phyloP scores from a whole-genome alignment of 305 asterid species.

The Petunia hybrid region DNA sequence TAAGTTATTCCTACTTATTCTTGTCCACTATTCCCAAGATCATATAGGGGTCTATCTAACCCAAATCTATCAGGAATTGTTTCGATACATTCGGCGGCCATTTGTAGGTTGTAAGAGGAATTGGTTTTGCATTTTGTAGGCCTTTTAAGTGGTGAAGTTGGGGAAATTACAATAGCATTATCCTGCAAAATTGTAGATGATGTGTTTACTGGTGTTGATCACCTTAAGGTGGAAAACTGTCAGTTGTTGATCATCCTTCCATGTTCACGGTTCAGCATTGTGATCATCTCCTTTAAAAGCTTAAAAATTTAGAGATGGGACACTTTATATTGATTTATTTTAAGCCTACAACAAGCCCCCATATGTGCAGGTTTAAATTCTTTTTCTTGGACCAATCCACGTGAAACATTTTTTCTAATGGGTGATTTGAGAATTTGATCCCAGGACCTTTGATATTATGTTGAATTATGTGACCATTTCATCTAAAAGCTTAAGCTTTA shows the following conservation, averaged over 20 bases:
- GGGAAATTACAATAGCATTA: neutral
- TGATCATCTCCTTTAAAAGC: neutral
- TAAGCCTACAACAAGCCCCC: neutral
- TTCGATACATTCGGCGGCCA: neutral
- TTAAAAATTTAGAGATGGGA: neutral
- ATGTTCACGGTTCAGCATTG: neutral
- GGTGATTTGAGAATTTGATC: slow-evolving; percentile 4
- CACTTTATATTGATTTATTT: neutral
- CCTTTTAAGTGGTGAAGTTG: neutral
- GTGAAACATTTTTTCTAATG: slow-evolving; percentile 1
- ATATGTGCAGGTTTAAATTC: neutral
- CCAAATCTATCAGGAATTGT: neutral
- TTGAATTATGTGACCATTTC: neutral
- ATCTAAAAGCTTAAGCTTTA: neutral
- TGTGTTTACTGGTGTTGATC: neutral
- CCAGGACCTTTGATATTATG: neutral
- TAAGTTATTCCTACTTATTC: neutral
- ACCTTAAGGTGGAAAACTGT: neutral
- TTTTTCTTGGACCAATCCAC: neutral
- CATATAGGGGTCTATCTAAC: neutral
- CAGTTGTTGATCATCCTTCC: neutral
- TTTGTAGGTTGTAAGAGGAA: neutral
- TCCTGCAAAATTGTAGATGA: neutral
- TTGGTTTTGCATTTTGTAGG: neutral
- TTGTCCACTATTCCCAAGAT: neutral